Base-by-base conservation (phyloP, 148 eudicot genomes). In the Vaccinium corymbosum region DNA sequence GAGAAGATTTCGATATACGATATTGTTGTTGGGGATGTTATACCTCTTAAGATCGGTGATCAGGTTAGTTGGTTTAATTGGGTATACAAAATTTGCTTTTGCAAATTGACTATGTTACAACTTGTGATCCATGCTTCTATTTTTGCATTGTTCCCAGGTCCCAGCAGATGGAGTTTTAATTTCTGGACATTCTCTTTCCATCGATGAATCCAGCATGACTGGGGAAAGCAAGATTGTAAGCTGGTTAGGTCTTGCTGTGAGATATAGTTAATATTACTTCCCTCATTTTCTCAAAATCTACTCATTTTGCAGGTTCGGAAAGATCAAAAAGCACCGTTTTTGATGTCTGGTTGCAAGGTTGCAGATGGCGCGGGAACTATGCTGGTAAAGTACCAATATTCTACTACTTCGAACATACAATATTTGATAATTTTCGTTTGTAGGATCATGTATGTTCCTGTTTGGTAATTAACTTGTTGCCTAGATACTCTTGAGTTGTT, bases 131-230 rank as follows among this genome's bases (percentile, higher is more conserved):
- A 56, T 15, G 48, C 19, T 82, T n/a, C 11, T 81, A 11, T 57
- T 85, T 71, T 57, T 48, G 32, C 72, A 71, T 22, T 35, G 53
- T 73, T 61, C 59, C 76, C 83, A 93, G 95, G 95, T 95, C 79
- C 98, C 98, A 81, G 98, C 98, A 9, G 98, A 95, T 87, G 98
- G 98, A 55, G 50, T 95, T 80, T 83, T 95, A 59, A 84, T 90
- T 78, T 86, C 92, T 86, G 93, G 98, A 73, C 98, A 95, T 85
- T 89, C 94, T 80, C 92, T 95, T 80, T 88, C 95, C 62, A 90
- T 95, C 66, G 98, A 95, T 86, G 98, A 95, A 90, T 95, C 98
- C 19, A 95, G 98, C 91, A 95, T 95, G 98, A 95, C 98, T 19
- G 98, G 98, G 81, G 98, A 95, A 88, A 95, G 98, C 95, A 94